Evolutionary conservation across 352 stramenopile species (phyloP).

Genomic region (Globisporangium spiculum): DNA sequence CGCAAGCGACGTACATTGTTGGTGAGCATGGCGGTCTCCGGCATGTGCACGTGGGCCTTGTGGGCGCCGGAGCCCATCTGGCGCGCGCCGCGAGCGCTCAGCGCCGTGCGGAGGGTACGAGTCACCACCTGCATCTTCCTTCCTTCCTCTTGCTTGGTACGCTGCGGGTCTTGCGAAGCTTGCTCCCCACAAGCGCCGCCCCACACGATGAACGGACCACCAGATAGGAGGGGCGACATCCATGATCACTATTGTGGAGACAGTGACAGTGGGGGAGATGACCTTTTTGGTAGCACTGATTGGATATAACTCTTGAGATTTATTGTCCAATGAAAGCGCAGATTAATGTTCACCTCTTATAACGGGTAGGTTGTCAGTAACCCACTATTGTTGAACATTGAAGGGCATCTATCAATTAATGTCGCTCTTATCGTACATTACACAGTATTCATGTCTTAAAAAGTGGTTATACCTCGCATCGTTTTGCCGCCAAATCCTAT

Average conservation of each 20-base stretch:
- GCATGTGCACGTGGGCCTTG: slow-evolving; percentile 66
- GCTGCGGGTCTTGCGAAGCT: slow-evolving; percentile 6
- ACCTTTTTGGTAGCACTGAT: slow-evolving; percentile 2
- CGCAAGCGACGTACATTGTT: slow-evolving; percentile 61
- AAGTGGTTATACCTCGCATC: no score
- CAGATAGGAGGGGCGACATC: slow-evolving; percentile 16
- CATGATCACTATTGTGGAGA: not conserved
- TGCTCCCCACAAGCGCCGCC: not conserved
- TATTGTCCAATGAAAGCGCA: not conserved
- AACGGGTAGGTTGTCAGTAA: no score
- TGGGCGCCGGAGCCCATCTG: slow-evolving; percentile 51
- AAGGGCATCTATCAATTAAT: no score
- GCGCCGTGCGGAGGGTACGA: slow-evolving; percentile 28
- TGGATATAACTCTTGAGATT: not conserved
- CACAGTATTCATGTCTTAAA: no score
- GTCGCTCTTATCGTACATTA: no score
- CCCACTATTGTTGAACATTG: no score
- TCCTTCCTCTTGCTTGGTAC: not conserved
- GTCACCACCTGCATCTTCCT: slow-evolving; percentile 36
- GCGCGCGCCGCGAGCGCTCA: slow-evolving; percentile 34
- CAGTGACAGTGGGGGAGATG: not conserved
- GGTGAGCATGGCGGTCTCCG: slow-evolving; percentile 85
- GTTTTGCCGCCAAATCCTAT: no score
- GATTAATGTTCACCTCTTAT: no score
- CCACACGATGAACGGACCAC: slow-evolving; percentile 13